Evolutionary conservation across 2,329 filamentous ascomycete species (phyloP).

Genomic region (Pyrenophora seminiperda): DNA sequence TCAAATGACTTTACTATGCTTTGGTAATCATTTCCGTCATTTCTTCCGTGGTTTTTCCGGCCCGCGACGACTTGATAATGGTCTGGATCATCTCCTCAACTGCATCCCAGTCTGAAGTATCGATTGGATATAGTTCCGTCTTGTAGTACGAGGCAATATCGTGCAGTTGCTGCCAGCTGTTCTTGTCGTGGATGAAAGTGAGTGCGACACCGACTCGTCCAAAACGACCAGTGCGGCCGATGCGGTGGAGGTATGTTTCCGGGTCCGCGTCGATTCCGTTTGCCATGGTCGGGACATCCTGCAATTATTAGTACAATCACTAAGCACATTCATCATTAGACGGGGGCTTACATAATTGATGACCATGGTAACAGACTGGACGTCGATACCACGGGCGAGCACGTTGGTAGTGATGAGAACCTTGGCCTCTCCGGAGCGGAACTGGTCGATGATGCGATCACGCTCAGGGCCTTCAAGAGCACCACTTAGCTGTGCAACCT

Average conservation of each 20-base stretch:
- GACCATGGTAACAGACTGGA: conserved; percentile 92
- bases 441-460: conserved; percentile 82
- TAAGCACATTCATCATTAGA: background rate
- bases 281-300: conserved; percentile 58
- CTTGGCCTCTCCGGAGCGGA: conserved; percentile 85
- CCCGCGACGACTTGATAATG: conserved; percentile 53
- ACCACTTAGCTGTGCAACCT: conserved; percentile 86
- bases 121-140: conserved; percentile 79
- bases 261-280: conserved; percentile 74
- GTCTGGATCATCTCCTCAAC: conserved; percentile 83
- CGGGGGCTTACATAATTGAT: conserved; percentile 77
- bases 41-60: conserved; percentile 49
- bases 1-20: background rate
- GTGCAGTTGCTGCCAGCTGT: conserved; percentile 78
- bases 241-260: conserved; percentile 97
- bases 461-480: conserved; percentile 83
- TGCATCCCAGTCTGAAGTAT: conserved; percentile 87
- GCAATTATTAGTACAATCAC: conserved; percentile 46
- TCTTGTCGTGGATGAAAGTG: conserved; percentile 87
- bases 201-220: conserved; percentile 95
- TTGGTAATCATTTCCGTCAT: conserved; percentile 39
- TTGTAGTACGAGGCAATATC: conserved; percentile 80
- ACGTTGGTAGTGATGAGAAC: conserved; percentile 98
- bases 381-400: conserved; percentile 90
- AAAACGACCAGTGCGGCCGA: conserved; percentile 94